Evolutionary conservation across 2,329 filamentous ascomycete genomes (phyloP).

Genomic region (Ilyonectria mors-panacis): DNA sequence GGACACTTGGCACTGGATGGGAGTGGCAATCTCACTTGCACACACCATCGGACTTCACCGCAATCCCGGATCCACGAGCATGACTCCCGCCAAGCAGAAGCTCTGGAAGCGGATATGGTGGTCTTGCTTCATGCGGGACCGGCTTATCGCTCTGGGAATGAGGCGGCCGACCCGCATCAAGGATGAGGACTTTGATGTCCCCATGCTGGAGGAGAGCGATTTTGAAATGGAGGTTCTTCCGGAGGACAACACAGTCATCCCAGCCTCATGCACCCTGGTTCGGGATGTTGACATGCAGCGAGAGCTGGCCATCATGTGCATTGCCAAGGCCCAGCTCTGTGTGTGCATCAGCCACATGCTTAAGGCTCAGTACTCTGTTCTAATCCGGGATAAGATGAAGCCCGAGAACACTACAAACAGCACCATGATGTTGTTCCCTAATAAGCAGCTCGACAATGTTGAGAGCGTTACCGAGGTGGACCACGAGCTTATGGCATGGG

Average conservation of each 20-base stretch:
- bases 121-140: conserved; percentile 96
- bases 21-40: conserved; percentile 91
- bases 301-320: conserved; percentile 88
- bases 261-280: conserved; percentile 78
- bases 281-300: conserved; percentile 81
- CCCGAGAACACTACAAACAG: conserved; percentile 82
- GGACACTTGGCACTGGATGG: conserved; percentile 99
- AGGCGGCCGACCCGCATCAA: conserved; percentile 92
- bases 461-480: conserved; percentile 86
- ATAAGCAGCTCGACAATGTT: conserved; percentile 86
- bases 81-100: conserved; percentile 81
- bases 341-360: conserved; percentile 92
- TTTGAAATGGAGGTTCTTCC: conserved; percentile 83
- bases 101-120: conserved; percentile 98
- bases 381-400: conserved; percentile 86
- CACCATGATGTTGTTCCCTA: conserved; percentile 92
- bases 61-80: conserved; percentile 82
- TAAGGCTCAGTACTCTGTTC: conserved; percentile 90
- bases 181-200: conserved; percentile 93
- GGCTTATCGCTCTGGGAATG: conserved; percentile 94
- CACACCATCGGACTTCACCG: conserved; percentile 95
- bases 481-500: conserved; percentile 83
- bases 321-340: conserved; percentile 91
- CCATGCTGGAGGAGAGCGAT: conserved; percentile 87
- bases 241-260: conserved; percentile 77